Evolutionary conservation across 805 yeast genomes (phyloP), one percentile per base, ranked within the genome.

Genomic region (Tetrapisispora namnaoensis): DNA sequence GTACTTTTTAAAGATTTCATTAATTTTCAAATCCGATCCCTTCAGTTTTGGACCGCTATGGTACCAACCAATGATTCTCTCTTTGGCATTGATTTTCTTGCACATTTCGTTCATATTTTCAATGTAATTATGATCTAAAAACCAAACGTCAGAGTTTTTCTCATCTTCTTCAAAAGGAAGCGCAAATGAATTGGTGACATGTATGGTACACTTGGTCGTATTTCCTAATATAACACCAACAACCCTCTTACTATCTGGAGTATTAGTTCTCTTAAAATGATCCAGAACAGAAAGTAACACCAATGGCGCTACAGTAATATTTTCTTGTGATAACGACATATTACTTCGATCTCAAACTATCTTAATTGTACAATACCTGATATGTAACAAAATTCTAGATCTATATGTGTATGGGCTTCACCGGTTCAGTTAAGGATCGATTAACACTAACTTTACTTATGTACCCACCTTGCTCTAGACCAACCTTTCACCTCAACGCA

Each of bases 91-190:
- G 66, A 93, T 90, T 67, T 95, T 93, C 65, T 86, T 88, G 71
- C 89, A 91, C 99, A 93, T 93, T 57, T 89, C 96, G 55, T 89
- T 83, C 99, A 93, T 93, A 48, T 86, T 79, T 63, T 91, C 98
- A 51, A 93, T 87, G 66, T 83, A 93, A 66, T 93, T 91, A 70
- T 93, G 99, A 65, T 93, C 99, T 59, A 93, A 72, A 63, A 93
- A 93, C 98, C 98, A 93, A 42, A 95, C 96, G 20, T 81, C 82
- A 2, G 95, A 78, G 66, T 88, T 86, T 66, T 80, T 84, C 42
- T 85, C 95, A 63, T 93, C 99, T 66, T 93, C 99, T 69, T 93
- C 99, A 63, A 93, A 93, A 1, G 99, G 99, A 45, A 93, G 86
- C 9, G 98, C 99, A 72, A 87, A 93, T 24, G 95, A 84, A 70